Base-by-base conservation (phyloP, 2,329 filamentous ascomycete genomes). In the Xylaria sp. region DNA sequence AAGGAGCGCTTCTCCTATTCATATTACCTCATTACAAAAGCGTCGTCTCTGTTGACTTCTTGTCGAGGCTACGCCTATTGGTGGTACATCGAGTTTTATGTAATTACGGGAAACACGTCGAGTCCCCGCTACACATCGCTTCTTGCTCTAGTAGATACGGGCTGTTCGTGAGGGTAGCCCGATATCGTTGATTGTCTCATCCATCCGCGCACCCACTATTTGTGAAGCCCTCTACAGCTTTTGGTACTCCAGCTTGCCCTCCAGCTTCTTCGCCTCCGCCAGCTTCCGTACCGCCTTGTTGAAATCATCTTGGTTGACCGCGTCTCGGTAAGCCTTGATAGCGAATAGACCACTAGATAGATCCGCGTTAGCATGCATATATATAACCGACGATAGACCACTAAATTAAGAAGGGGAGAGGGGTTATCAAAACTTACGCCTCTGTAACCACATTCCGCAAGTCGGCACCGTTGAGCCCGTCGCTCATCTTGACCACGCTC, bases 401-500 rank as follows among this genome's bases (percentile, higher is more conserved):
- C 18, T 20, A 16, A 20, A 13, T 24, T 17, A 39, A 19, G 17
- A 13, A 22, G 20, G 26, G 9, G 6, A 20, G 13, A 24, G 9
- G 39, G 37, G n/a, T 26, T 21, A n/a, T 26, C n/a, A 40, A 40
- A 38, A 86, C 91, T 81, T 84, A 96, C 91, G 94, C 94, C 82
- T 99, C 94, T 13, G 94, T 99, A 48, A 99, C 92, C 48, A 99
- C 92, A 71, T 99, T 99, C 69, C 94, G 84, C 79, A 99, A 77
- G 85, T 99, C 94, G 46, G 94, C 94, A 71, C 94, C 94, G 75
- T 99, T 99, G 67, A 99, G 83, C 22, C 93, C 92, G 70, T 99
- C 94, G 66, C 92, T 97, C 94, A 99, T 99, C 86, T 99, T 99
- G 64, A 99, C 94, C 56, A 99, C 92, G 67, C 91, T 97, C 83